Evolutionary conservation across 495 filamentous ascomycete species (phyloP).

Genomic region (Hypoxylon rickii): DNA sequence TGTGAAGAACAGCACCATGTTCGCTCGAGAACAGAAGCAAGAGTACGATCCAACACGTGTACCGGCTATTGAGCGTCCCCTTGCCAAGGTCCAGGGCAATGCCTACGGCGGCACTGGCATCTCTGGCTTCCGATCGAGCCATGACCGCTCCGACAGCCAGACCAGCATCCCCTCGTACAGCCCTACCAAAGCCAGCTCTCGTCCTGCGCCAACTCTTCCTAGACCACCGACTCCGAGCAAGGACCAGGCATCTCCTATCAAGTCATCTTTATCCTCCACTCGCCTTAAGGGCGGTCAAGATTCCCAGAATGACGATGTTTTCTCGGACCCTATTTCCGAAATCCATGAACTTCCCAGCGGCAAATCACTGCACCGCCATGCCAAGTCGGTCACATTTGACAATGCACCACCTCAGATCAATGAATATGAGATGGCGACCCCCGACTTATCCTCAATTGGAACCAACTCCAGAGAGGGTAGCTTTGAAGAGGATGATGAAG

Average conservation of each 20-base stretch:
- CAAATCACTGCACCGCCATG: constrained; percentile 71
- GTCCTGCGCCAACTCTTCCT: constrained; percentile 26
- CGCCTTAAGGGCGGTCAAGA: constrained; percentile 76
- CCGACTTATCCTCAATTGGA: constrained; percentile 85
- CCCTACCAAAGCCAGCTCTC: constrained; percentile 40
- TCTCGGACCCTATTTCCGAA: constrained; percentile 62
- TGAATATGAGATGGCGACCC: constrained; percentile 97
- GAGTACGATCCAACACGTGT: constrained; percentile 86
- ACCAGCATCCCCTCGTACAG: constrained; percentile 51
- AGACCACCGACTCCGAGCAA: constrained; percentile 68
- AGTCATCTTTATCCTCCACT: constrained; percentile 77
- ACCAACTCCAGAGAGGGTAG: constrained; percentile 88
- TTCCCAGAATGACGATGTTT: constrained; percentile 70
- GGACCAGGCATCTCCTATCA: constrained; percentile 76
- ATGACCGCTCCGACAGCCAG: constrained; percentile 54
- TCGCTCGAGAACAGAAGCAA: constrained; percentile 83
- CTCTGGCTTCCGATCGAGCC: constrained; percentile 51
- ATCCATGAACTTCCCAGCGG: constrained; percentile 60
- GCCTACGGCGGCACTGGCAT: constrained; percentile 56
- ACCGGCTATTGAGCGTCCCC: constrained; percentile 75
- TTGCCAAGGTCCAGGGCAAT: constrained; percentile 73
- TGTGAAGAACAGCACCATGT: constrained; percentile 96
- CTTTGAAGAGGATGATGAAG: constrained; percentile 77
- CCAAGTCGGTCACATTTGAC: constrained; percentile 97
- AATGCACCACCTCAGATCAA: constrained; percentile 90